Evolutionary conservation across 1,284 basidiomycete genomes (phyloP).

Genomic region (Trichosporon sp.): DNA sequence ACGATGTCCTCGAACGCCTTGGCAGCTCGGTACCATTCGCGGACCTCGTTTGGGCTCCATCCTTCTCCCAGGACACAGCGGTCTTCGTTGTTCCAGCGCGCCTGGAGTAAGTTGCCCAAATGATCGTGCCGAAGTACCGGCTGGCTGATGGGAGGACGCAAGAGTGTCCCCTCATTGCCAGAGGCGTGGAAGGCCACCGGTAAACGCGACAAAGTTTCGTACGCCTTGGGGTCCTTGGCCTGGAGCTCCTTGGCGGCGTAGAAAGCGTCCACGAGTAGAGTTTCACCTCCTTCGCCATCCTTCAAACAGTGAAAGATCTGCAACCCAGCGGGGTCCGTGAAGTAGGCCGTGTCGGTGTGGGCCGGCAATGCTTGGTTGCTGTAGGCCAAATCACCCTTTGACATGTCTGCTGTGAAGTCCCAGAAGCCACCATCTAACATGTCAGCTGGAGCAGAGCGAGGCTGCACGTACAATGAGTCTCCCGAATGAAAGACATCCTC

Average conservation of each 20-base stretch:
- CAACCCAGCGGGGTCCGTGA: constrained; percentile 85
- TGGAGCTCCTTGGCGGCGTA: constrained; percentile 77
- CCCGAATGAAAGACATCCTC: constrained; percentile 80
- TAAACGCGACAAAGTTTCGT: constrained; percentile 65
- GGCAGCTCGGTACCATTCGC: constrained; percentile 80
- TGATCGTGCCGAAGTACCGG: constrained; percentile 65
- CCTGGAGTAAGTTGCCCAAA: constrained; percentile 63
- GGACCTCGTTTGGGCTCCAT: constrained; percentile 59
- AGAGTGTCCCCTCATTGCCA: constrained; percentile 64
- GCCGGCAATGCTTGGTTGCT: constrained; percentile 80
- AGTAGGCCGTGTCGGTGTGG: constrained; percentile 95
- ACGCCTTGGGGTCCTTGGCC: constrained; percentile 67
- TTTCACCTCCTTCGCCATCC: constrained; percentile 80
- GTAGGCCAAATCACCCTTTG: constrained; percentile 84
- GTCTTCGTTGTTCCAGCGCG: constrained; percentile 95
- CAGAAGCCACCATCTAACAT: constrained; percentile 80
- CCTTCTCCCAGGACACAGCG: constrained; percentile 66
- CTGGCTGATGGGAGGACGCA: constrained; percentile 57
- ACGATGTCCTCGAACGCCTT: constrained; percentile 71
- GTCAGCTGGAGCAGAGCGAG: background rate
- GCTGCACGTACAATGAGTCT: constrained; percentile 74
- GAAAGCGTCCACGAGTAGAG: constrained; percentile 91
- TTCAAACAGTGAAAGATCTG: constrained; percentile 93
- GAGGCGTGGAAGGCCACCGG: constrained; percentile 82
- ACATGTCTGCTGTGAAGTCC: constrained; percentile 91